These are phyloP conservation scores for Leishmania gerbilli DNA, from an alignment of 208 protist genomes.

Conservation along the genomic window DNA sequence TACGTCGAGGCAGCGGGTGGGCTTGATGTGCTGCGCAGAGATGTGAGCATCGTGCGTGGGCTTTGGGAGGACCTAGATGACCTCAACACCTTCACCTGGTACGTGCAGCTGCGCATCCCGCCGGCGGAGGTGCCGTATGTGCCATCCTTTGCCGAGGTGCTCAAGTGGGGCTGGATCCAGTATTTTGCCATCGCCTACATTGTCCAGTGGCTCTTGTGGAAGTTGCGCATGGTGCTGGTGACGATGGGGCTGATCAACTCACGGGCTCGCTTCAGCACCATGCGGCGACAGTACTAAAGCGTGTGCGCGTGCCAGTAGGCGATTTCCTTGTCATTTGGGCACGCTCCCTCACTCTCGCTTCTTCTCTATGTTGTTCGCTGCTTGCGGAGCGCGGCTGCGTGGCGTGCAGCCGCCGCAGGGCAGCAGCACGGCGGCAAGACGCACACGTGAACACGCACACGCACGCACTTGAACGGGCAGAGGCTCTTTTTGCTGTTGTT, in stretches of 20 bases:
- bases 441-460: background rate
- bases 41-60: constrained; percentile 22
- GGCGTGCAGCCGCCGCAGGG: background rate
- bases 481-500: background rate
- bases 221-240: constrained; percentile 63
- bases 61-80: constrained; percentile 67
- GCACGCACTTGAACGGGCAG: background rate
- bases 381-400: background rate
- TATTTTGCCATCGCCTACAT: constrained; percentile 79
- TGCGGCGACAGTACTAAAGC: constrained; percentile 19
- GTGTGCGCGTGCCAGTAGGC: background rate
- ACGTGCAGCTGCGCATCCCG: constrained; percentile 58
- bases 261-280: constrained; percentile 50
- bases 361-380: background rate
- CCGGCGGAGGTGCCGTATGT: constrained; percentile 55
- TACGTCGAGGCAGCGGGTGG: constrained; percentile 49
- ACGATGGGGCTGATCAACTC: constrained; percentile 55
- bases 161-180: constrained; percentile 89
- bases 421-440: background rate
- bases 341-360: background rate
- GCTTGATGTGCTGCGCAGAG: constrained; percentile 39
- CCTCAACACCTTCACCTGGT: constrained; percentile 72
- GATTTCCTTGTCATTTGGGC: background rate
- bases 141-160: constrained; percentile 58
- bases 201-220: constrained; percentile 77